A percentile compares a stretch with the other conserved stretches of the same genome.
These are phyloP conservation scores for Cenchrus americanus DNA, from an alignment of 176 grass and related monocot genomes.

Conservation along the genomic window DNA sequence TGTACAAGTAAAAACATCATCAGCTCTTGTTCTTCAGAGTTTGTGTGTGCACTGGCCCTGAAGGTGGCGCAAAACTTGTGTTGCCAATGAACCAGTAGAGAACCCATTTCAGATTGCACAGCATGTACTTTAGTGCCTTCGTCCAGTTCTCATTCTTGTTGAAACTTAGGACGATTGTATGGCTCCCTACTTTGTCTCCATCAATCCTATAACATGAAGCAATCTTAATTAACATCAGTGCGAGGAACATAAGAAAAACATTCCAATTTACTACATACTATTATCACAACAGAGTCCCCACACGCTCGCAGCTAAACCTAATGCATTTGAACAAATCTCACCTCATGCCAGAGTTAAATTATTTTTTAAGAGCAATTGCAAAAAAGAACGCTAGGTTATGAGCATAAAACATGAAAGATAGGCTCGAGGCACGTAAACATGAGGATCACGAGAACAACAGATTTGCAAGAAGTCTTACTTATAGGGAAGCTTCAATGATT, in stretches of 20 bases:
- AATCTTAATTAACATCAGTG: conserved; percentile 19
- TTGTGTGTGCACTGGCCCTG: conserved; percentile 37
- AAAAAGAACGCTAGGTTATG: neutral
- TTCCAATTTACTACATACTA: neutral
- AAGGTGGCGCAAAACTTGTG: conserved; percentile 70
- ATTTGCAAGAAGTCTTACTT: conserved; percentile 59
- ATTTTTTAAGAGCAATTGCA: neutral
- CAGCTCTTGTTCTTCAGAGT: conserved; percentile 46
- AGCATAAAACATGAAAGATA: conserved; percentile 7
- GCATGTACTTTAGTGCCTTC: conserved; percentile 87
- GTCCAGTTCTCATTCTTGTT: conserved; percentile 95
- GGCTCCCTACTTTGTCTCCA: conserved; percentile 91
- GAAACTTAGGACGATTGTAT: conserved; percentile 92
- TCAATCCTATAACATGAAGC: conserved; percentile 71
- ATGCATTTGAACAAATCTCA: conserved; percentile 28
- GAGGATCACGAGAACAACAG: neutral
- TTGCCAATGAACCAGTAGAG: conserved; percentile 95
- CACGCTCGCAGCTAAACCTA: neutral
- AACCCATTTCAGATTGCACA: conserved; percentile 97
- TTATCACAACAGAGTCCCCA: neutral
- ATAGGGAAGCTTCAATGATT: conserved; percentile 93
- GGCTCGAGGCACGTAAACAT: conserved; percentile 5
- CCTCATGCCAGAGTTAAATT: neutral
- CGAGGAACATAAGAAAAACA: neutral
- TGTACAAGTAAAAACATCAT: conserved; percentile 24